Conservation (phyloP, 176 grass and related monocot species). For the Musa troglodytarum region DNA sequence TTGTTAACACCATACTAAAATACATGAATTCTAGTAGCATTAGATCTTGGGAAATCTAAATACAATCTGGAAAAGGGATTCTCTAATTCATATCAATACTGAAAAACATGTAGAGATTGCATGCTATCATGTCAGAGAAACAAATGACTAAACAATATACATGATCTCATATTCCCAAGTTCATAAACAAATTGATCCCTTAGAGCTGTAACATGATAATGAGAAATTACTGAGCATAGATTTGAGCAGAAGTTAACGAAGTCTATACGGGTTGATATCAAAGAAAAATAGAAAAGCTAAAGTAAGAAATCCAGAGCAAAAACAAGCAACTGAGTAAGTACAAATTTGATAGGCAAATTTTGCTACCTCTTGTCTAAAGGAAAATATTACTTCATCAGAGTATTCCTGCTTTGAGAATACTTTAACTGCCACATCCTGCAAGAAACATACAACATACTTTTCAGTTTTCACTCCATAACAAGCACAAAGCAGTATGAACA, state of each 20-base stretch:
- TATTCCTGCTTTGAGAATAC: slow-evolving; percentile 97
- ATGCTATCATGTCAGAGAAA: no score
- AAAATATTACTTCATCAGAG: slow-evolving; percentile 81
- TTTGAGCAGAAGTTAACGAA: neutral
- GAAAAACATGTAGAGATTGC: no score
- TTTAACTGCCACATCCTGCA: slow-evolving; percentile 98
- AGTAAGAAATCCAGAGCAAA: neutral
- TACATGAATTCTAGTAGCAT: neutral
- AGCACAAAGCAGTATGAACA: neutral
- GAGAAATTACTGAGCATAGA: neutral
- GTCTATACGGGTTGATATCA: neutral
- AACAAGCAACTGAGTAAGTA: no score
- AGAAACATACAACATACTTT: neutral
- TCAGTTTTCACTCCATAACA: neutral
- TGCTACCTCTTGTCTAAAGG: slow-evolving; percentile 86
- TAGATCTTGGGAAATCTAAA: neutral
- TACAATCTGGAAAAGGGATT: neutral
- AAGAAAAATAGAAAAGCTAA: neutral
- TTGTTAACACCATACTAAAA: neutral
- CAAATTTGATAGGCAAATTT: neutral
- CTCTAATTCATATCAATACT: no score
- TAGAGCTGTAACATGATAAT: neutral
- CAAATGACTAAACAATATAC: no score
- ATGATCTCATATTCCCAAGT: neutral
- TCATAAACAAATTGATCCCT: neutral